Percentiles rank a stretch among this genome's conserved stretches.
phyloP scores from a whole-genome alignment of 495 filamentous ascomycete species.

The Tirmania nivea region DNA sequence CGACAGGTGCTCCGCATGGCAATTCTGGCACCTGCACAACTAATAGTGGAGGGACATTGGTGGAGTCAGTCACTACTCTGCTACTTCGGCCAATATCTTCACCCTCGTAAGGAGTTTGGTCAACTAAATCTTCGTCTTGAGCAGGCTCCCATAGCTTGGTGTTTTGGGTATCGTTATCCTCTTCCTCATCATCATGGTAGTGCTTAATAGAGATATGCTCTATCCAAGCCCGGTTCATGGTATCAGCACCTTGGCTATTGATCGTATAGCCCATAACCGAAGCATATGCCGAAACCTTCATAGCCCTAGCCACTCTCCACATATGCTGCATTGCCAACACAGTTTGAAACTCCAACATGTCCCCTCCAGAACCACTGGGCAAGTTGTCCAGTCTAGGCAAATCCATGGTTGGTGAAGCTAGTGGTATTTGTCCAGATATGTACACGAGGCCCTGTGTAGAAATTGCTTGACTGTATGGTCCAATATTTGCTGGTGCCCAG shows the following conservation, averaged over 20 bases:
- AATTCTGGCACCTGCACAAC: slow-evolving; percentile 49
- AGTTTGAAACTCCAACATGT: slow-evolving; percentile 6
- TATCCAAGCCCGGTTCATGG: slow-evolving; percentile 32
- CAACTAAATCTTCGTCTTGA: too few relatives aligned
- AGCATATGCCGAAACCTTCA: slow-evolving; percentile 46
- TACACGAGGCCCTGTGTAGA: slow-evolving; percentile 24
- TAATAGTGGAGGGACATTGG: slow-evolving; percentile 37
- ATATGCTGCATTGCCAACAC: slow-evolving; percentile 69
- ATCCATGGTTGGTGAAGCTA: slow-evolving; percentile 66
- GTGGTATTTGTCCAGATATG: slow-evolving; percentile 78
- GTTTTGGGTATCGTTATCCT: slow-evolving; percentile 11
- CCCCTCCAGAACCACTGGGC: slow-evolving; percentile 21
- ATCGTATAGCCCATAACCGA: slow-evolving; percentile 31
- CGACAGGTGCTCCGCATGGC: slow-evolving; percentile 44
- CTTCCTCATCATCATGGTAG: slow-evolving; percentile 9
- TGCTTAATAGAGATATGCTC: slow-evolving; percentile 23
- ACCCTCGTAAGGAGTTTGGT: slow-evolving; percentile 9
- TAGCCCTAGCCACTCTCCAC: slow-evolving; percentile 56
- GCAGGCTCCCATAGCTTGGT: too few relatives aligned
- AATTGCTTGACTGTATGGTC: slow-evolving; percentile 86
- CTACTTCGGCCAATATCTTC: slow-evolving; percentile 7
- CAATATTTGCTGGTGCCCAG: slow-evolving; percentile 97
- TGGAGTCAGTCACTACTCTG: slow-evolving; percentile 6
- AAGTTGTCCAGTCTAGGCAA: slow-evolving; percentile 19
- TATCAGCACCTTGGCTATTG: slow-evolving; percentile 18